Conservation (phyloP, 352 stramenopile genomes). For the Globisporangium irregulare region DNA sequence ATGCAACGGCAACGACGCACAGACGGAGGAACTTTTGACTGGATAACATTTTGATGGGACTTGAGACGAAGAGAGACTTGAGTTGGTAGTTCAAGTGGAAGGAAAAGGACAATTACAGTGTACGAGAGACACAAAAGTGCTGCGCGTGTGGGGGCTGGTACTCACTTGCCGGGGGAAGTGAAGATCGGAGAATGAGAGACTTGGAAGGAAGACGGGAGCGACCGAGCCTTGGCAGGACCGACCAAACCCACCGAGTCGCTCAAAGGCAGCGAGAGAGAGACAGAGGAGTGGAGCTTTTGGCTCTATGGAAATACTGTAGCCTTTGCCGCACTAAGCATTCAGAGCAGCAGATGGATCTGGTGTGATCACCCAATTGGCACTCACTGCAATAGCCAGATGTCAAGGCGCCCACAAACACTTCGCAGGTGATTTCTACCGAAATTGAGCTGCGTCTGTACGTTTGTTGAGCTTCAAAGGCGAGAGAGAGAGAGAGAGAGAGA, state of each 20-base stretch:
- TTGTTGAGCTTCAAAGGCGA: neutral
- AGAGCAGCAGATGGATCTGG: neutral
- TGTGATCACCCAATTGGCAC: neutral
- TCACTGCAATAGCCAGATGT: neutral
- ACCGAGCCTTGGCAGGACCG: neutral
- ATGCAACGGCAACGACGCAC: neutral
- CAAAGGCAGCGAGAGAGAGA: neutral
- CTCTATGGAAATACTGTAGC: neutral
- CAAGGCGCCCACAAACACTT: neutral
- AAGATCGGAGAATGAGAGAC: conserved; percentile 1
- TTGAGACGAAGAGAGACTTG: neutral
- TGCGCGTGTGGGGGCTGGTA: neutral
- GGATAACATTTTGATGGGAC: neutral
- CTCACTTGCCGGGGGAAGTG: neutral
- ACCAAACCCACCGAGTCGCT: neutral
- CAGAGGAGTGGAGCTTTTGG: neutral
- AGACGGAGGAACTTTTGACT: conserved; percentile 1
- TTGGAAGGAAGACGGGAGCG: neutral
- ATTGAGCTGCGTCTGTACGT: neutral
- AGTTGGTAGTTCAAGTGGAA: neutral
- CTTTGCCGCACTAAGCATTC: no score
- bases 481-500: neutral
- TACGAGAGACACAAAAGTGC: neutral
- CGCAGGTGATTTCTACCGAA: neutral
- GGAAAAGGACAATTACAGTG: neutral